Evolutionary conservation across 805 yeast genomes (phyloP).

Genomic region (Peterozyma xylosa): DNA sequence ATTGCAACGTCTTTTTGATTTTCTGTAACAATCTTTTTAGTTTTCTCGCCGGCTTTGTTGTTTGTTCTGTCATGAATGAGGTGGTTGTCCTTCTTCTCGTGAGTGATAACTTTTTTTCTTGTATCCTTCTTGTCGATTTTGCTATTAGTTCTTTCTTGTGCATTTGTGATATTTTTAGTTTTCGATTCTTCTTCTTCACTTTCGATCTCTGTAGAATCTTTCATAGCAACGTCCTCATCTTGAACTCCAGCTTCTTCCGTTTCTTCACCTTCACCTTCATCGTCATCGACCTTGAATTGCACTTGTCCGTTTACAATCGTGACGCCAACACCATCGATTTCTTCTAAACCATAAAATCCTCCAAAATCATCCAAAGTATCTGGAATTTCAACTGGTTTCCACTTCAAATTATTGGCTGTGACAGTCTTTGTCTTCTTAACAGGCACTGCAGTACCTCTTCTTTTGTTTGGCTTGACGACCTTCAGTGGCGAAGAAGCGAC

Average conservation of each 20-base stretch:
- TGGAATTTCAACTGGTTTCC: constrained; percentile 82
- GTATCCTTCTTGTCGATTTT: constrained; percentile 6
- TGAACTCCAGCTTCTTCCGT: constrained; percentile 12
- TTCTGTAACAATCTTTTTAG: constrained; percentile 5
- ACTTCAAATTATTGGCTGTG: constrained; percentile 44
- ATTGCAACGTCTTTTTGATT: constrained; percentile 6
- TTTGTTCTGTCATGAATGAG: not conserved
- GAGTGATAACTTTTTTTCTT: constrained; percentile 6
- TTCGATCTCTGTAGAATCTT: constrained; percentile 9
- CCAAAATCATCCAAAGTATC: constrained; percentile 81
- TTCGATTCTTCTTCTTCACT: constrained; percentile 9
- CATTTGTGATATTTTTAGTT: constrained; percentile 7
- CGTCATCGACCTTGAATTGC: constrained; percentile 38
- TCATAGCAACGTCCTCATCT: constrained; percentile 13
- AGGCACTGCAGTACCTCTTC: constrained; percentile 14
- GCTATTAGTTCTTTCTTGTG: not conserved
- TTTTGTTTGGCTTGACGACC: not conserved
- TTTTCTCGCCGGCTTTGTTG: constrained; percentile 8
- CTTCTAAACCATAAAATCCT: constrained; percentile 90
- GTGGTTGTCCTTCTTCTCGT: not conserved
- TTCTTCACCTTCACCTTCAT: constrained; percentile 15
- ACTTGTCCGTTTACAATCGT: constrained; percentile 64
- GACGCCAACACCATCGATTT: constrained; percentile 87
- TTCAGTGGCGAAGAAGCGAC: constrained; percentile 4
- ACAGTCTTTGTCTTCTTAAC: constrained; percentile 25